Evolutionary conservation across 805 yeast genomes (phyloP), one percentile per base, ranked within the genome.

Genomic region (Pichia thaimueangensis): DNA sequence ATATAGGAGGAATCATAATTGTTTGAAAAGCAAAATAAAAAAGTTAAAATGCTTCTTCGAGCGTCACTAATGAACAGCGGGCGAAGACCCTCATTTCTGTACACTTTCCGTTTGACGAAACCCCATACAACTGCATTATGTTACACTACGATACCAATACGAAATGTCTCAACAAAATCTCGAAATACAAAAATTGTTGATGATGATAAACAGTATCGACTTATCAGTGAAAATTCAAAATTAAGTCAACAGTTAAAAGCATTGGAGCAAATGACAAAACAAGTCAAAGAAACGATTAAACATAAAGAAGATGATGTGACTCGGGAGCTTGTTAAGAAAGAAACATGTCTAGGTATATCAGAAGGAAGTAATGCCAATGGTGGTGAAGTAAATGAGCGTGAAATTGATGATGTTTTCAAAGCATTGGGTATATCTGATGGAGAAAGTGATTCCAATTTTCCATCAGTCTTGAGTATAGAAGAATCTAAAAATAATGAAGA

Each of bases 211-310:
- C 4, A 43, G 8, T 35, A 37, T 12, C 30, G 37, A 16, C 17
- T 29, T 6, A n/a, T n/a, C n/a, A n/a, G n/a, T n/a, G 31, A 29
- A 19, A 42, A 44, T n/a, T 43, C 49, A 2, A 60, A 44, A 35
- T 60, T 37, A 44, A 54, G 67, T 32, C 41, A 40, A 11, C 57
- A 59, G 36, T 30, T 60, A 13, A 42, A 50, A 19, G 48, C 49
- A 21, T 59, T 74, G 3, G 55, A 56, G 13, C 50, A 41, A 11
- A 48, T 63, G 54, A 51, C 70, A 48, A 17, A 52, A 59, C 30
- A 49, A 32, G 45, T 60, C 37, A 51, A 60, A 55, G 37, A 45
- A 37, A 29, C 45, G 30, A 49, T 53, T 23, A 56, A 47, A 45
- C 44, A 41, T 11, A 55, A 45, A 37, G 44, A 51, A 37, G 56